A percentile compares a stretch with the other conserved stretches of the same genome.
Conservation (phyloP, 495 filamentous ascomycete species). For the Neurospora sp. region DNA sequence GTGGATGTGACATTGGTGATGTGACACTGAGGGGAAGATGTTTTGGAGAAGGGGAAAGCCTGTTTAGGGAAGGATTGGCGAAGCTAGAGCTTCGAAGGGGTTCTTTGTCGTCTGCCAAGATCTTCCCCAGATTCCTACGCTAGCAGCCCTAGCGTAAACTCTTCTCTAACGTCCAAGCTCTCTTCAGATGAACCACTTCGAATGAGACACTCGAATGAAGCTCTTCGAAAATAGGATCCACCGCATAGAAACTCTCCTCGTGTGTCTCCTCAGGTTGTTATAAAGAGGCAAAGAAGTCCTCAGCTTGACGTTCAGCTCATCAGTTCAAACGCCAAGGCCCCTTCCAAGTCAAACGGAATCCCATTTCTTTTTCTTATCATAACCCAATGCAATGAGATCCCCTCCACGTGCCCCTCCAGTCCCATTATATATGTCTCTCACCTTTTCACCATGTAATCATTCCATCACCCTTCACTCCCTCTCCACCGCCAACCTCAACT, state of each 20-base stretch:
- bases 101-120: neutral
- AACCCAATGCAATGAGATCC: neutral
- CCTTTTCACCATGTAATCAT: neutral
- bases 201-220: neutral
- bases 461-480: neutral
- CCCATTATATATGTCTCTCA: neutral
- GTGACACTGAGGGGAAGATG: neutral
- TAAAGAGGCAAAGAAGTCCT: neutral
- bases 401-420: neutral
- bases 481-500: slow-evolving; percentile 16
- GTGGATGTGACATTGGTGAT: neutral
- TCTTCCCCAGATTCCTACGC: neutral
- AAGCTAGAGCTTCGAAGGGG: neutral
- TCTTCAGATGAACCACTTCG: neutral
- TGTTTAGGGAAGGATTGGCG: neutral
- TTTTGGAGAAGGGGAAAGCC: neutral
- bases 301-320: neutral
- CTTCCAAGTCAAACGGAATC: neutral
- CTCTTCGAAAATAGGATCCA: neutral
- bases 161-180: neutral
- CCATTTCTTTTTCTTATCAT: neutral
- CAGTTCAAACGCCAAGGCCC: neutral
- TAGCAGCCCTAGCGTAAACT: neutral
- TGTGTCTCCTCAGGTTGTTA: neutral
- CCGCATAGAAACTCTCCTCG: neutral